Conservation (phyloP, 495 filamentous ascomycete species). For the Cladorrhinum samala region DNA sequence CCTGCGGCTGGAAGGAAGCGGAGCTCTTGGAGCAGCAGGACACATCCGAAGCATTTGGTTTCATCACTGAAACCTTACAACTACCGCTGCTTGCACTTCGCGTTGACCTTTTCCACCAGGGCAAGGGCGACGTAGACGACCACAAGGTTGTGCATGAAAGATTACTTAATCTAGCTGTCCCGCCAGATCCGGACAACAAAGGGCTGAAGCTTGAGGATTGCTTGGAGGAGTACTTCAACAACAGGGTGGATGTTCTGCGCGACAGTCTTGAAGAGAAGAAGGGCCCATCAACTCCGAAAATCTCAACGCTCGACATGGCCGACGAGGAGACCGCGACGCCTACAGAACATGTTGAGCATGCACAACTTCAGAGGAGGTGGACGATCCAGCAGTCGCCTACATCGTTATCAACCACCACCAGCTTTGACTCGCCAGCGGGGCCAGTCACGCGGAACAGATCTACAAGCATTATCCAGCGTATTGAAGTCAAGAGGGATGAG, state of each 20-base stretch:
- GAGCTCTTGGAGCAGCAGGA: slow-evolving; percentile 75
- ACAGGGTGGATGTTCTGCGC: slow-evolving; percentile 81
- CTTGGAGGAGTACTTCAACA: slow-evolving; percentile 92
- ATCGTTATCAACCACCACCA: slow-evolving; percentile 10
- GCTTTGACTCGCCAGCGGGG: slow-evolving; percentile 14
- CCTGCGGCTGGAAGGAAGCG: slow-evolving; percentile 88
- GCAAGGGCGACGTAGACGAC: slow-evolving; percentile 76
- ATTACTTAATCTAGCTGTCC: slow-evolving; percentile 83
- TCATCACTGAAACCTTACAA: slow-evolving; percentile 83
- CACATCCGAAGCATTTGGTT: slow-evolving; percentile 89
- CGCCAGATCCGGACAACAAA: slow-evolving; percentile 54
- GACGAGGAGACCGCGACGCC: slow-evolving; percentile 25
- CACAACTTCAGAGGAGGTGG: slow-evolving; percentile 25
- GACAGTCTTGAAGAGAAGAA: slow-evolving; percentile 57
- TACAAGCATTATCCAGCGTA: slow-evolving; percentile 45
- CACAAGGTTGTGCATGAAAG: slow-evolving; percentile 92
- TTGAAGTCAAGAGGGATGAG: slow-evolving; percentile 35
- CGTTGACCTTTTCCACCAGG: slow-evolving; percentile 90
- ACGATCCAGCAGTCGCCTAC: slow-evolving; percentile 24
- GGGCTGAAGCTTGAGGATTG: slow-evolving; percentile 79
- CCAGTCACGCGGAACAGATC: slow-evolving; percentile 32
- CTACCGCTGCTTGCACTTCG: slow-evolving; percentile 85
- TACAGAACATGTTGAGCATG: slow-evolving; percentile 4
- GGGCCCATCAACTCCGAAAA: slow-evolving; percentile 15
- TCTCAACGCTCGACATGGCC: slow-evolving; percentile 32